Evolutionary conservation across 2,329 filamentous ascomycete species (phyloP).

Genomic region (Dothiorella sarmentorum): DNA sequence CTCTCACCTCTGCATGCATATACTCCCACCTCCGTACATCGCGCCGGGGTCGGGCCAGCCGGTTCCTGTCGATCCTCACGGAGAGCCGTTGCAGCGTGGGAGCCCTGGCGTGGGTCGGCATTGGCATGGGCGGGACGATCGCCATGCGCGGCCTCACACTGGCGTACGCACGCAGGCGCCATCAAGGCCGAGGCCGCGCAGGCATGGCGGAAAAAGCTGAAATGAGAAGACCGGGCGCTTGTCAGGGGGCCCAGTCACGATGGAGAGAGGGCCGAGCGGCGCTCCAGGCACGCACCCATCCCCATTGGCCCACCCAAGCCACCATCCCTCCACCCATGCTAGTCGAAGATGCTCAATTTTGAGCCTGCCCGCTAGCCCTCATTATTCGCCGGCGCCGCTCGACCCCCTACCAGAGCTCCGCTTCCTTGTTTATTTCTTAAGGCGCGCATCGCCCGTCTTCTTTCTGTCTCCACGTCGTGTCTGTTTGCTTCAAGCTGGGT

Average conservation of each 20-base stretch:
- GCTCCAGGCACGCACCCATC: constrained; percentile 19
- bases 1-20: too few relatives aligned
- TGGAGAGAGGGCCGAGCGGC: constrained; percentile 16
- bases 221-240: constrained; percentile 18
- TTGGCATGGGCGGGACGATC: constrained; percentile 8
- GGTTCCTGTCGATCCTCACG: constrained; percentile 17
- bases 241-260: constrained; percentile 17
- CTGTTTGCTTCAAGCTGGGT: constrained; percentile 34
- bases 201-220: constrained; percentile 10
- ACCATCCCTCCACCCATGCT: constrained; percentile 18
- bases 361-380: constrained; percentile 25
- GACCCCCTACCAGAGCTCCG: constrained; percentile 19
- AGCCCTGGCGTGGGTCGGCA: background rate
- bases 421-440: constrained; percentile 30
- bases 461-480: constrained; percentile 23
- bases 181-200: constrained; percentile 14
- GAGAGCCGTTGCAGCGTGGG: constrained; percentile 16
- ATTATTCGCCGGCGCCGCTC: constrained; percentile 33
- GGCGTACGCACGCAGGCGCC: background rate
- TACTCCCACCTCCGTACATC: too few relatives aligned
- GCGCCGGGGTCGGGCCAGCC: background rate
- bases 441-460: constrained; percentile 31
- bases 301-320: constrained; percentile 17
- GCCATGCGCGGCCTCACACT: background rate
- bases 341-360: constrained; percentile 21